Conservation (phyloP, 75 land plant genomes). For the Pseudotsuga menziesii region DNA sequence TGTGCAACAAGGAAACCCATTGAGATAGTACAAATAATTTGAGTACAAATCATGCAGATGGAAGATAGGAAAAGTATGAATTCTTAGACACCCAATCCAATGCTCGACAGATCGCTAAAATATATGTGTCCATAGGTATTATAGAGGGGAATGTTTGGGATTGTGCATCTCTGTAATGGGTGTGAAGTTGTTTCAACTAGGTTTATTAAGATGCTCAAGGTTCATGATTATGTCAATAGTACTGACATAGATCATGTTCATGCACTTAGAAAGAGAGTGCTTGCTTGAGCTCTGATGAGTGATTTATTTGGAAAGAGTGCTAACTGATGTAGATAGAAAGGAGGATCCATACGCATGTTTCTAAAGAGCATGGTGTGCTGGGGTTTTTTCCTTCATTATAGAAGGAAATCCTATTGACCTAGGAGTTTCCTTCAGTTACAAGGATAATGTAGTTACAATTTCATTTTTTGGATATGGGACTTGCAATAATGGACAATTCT, state of each 20-base stretch:
- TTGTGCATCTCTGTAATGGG: conserved; percentile 97
- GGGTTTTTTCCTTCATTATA: conserved; percentile 94
- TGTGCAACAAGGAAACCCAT: too few species aligned
- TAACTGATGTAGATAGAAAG: conserved; percentile 90
- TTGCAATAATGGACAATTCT: conserved; percentile 96
- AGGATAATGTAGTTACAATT: conserved; percentile 53
- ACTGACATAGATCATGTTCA: conserved; percentile 94
- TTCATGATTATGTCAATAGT: conserved; percentile 66
- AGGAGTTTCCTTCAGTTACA: conserved; percentile 76
- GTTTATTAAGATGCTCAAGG: too few species aligned
- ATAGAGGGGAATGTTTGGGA: conserved; percentile 95
- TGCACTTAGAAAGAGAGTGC: conserved; percentile 88
- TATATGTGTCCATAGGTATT: conserved; percentile 99
- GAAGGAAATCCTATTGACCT: conserved; percentile 95
- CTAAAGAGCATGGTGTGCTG: conserved; percentile 73
- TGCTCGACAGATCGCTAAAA: conserved; percentile 84
- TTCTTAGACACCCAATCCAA: too few species aligned
- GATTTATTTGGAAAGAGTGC: conserved; percentile 94
- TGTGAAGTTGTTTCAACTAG: conserved; percentile 96
- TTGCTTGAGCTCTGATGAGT: conserved; percentile 73
- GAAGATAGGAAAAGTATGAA: too few species aligned
- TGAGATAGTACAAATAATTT: too few species aligned
- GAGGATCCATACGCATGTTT: conserved; percentile 99
- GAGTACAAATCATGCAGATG: too few species aligned
- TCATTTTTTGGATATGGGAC: conserved; percentile 98